phyloP scores from a whole-genome alignment of 352 stramenopile genomes.

The Phytopythium sindhum region DNA sequence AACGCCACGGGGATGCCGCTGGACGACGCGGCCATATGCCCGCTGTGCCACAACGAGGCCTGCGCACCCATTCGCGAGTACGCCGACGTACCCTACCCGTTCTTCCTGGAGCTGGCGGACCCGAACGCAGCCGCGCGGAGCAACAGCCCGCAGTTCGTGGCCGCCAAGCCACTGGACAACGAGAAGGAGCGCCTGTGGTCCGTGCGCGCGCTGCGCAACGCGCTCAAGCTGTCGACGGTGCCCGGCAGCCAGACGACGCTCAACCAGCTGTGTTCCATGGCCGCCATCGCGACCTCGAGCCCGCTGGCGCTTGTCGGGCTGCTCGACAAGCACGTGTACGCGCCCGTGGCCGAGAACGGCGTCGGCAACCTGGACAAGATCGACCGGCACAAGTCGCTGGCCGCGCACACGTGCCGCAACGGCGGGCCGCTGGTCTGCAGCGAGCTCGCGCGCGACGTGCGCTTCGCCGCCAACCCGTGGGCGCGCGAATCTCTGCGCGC shows the following conservation, averaged over 20 bases:
- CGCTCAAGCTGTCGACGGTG: constrained; percentile 31
- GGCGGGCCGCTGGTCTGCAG: constrained; percentile 53
- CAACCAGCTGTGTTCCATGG: constrained; percentile 74
- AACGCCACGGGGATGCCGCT: constrained; percentile 14
- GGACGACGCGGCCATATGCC: constrained; percentile 31
- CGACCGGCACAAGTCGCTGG: constrained; percentile 48
- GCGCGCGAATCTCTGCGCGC: constrained; percentile 33
- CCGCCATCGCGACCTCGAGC: constrained; percentile 71
- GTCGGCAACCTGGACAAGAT: constrained; percentile 34
- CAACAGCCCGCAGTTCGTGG: constrained; percentile 46
- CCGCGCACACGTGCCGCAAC: constrained; percentile 50
- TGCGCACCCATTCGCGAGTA: constrained; percentile 62
- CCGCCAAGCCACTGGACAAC: constrained; percentile 64
- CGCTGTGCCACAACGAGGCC: constrained; percentile 65
- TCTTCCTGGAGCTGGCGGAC: constrained; percentile 55
- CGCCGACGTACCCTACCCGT: constrained; percentile 70
- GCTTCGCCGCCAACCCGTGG: constrained; percentile 51
- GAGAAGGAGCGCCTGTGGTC: constrained; percentile 63
- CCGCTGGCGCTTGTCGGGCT: constrained; percentile 64
- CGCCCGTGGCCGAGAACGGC: constrained; percentile 54
- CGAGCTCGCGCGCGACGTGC: constrained; percentile 41
- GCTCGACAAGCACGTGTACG: constrained; percentile 69
- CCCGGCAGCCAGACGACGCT: constrained; percentile 46
- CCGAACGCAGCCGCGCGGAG: constrained; percentile 27
- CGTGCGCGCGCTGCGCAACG: constrained; percentile 44